Conservation (phyloP, 1,284 basidiomycete genomes). For the Microbotryum intermedium region DNA sequence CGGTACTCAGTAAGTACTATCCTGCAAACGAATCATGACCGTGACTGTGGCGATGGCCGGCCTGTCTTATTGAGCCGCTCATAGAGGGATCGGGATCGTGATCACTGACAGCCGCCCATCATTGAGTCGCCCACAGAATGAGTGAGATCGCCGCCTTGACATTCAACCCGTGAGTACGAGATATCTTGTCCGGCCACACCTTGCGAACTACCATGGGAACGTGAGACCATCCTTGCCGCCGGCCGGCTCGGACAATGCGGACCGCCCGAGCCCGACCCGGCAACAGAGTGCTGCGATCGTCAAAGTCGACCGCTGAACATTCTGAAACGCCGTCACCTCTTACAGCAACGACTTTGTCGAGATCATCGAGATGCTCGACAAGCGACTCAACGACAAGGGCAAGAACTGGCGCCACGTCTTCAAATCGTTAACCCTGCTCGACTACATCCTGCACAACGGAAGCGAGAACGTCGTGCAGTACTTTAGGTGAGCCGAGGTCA, state of each 20-base stretch:
- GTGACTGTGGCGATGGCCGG: no score
- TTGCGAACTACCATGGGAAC: no score
- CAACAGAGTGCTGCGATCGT: no score
- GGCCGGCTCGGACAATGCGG: no score
- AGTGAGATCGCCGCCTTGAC: constrained; percentile 97
- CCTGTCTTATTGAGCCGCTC: background rate
- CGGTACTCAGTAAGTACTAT: constrained; percentile 60
- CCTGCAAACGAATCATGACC: background rate
- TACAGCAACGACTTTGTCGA: constrained; percentile 91
- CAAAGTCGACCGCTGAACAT: no score
- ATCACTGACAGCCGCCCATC: background rate
- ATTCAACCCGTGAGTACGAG: constrained; percentile 77
- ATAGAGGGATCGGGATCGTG: background rate
- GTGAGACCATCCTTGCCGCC: no score
- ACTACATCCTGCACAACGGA: constrained; percentile 93
- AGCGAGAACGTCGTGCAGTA: constrained; percentile 98
- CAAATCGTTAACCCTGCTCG: constrained; percentile 94
- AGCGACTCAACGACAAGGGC: constrained; percentile 96
- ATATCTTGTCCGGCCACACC: background rate
- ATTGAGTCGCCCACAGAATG: constrained; percentile 50
- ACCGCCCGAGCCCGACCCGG: no score
- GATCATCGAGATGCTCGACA: constrained; percentile 99
- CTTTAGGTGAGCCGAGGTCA: constrained; percentile 51
- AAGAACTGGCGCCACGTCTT: constrained; percentile 99
- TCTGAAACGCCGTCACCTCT: background rate